A percentile compares a stretch with the other conserved stretches of the same genome.
phyloP scores from a whole-genome alignment of 495 filamentous ascomycete species.

The Neurospora discreta region DNA sequence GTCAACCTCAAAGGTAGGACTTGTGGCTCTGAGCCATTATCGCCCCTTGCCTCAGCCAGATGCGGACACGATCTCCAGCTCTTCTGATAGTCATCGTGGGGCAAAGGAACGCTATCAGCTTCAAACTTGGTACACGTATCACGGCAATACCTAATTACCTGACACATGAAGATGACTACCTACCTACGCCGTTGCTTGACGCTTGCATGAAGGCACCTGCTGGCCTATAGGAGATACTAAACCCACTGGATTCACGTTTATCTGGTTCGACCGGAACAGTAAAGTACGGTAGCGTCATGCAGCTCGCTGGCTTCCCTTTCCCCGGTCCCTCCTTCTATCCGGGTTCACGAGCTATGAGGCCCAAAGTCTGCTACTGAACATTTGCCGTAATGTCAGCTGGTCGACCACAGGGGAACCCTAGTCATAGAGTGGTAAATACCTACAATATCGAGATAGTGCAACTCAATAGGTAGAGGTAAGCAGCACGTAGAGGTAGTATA shows the following conservation, averaged over 20 bases:
- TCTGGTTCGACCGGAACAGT: neutral
- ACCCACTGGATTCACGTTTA: neutral
- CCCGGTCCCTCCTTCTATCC: neutral
- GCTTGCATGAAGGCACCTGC: neutral
- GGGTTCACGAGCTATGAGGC: neutral
- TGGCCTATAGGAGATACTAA: neutral
- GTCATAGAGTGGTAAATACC: too few relatives aligned
- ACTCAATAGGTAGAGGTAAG: too few relatives aligned
- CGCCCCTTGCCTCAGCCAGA: neutral
- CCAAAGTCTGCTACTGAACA: neutral
- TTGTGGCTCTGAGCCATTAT: neutral
- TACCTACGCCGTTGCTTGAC: too few relatives aligned
- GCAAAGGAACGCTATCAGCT: neutral
- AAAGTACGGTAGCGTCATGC: neutral
- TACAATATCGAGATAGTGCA: too few relatives aligned
- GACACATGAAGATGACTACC: neutral
- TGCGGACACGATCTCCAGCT: neutral
- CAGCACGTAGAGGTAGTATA: too few relatives aligned
- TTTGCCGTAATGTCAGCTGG: neutral
- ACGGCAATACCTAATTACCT: neutral
- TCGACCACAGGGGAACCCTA: neutral
- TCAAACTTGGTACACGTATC: neutral
- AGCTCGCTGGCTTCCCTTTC: neutral
- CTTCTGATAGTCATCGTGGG: neutral
- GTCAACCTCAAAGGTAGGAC: neutral